phyloP scores from a whole-genome alignment of 208 protist species.

The Willaertia magna region DNA sequence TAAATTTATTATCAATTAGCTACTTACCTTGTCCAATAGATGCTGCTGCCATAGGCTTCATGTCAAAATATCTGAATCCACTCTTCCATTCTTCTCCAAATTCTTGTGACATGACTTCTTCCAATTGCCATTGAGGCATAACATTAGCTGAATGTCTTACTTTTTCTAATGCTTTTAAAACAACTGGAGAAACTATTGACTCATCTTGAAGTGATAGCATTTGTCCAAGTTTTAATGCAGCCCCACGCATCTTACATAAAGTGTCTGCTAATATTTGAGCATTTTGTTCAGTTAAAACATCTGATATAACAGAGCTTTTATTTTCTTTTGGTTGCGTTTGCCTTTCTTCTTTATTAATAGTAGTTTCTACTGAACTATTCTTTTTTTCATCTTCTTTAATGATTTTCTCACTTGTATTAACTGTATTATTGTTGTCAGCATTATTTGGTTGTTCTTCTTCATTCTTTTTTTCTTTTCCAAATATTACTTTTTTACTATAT shows the following conservation, averaged over 20 bases:
- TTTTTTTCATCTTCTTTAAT: too few species aligned
- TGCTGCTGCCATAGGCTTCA: constrained; percentile 75
- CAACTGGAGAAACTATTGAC: constrained; percentile 49
- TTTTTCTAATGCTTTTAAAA: constrained; percentile 52
- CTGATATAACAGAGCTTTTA: background rate
- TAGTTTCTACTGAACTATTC: too few species aligned
- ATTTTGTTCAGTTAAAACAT: constrained; percentile 28
- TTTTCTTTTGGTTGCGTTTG: background rate
- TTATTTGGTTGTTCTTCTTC: too few species aligned
- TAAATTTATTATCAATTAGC: too few species aligned
- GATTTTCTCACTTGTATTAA: background rate
- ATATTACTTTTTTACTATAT: background rate
- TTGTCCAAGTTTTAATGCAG: constrained; percentile 86
- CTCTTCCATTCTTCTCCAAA: constrained; percentile 37
- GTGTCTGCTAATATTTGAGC: constrained; percentile 69
- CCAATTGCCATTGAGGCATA: constrained; percentile 57
- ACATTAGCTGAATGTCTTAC: constrained; percentile 64
- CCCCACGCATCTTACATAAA: constrained; percentile 81
- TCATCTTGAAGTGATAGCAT: constrained; percentile 80
- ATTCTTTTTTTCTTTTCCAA: too few species aligned
- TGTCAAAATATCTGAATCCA: constrained; percentile 61
- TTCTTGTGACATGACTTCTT: constrained; percentile 36
- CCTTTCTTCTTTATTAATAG: too few species aligned
- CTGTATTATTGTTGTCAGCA: background rate
- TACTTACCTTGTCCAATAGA: constrained; percentile 91